Base-by-base conservation (phyloP, 495 filamentous ascomycete species). In the Hypoxylon subgilvum region DNA sequence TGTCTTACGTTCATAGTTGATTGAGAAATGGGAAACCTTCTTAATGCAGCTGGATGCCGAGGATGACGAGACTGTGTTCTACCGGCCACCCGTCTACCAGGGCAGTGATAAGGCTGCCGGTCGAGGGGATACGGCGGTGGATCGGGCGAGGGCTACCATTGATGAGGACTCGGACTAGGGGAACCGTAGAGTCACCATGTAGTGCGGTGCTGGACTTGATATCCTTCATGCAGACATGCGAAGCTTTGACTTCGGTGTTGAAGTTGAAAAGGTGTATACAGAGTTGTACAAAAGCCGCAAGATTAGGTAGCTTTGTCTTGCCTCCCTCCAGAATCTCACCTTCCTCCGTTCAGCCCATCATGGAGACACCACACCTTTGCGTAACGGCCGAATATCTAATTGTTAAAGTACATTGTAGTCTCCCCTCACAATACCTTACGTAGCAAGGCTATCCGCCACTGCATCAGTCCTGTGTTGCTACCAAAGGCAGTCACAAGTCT, bases 11-110 rank as follows among this genome's bases (percentile, higher is more conserved):
- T n/a, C 44, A 13, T 65, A 98, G 94, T 81, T 98, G 64, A 98
- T 98, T 63, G 94, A 98, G 71, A 83, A 97, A 25, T 98, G 94
- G 94, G 94, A 98, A 72, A 97, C 94, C 2, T 98, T 95, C 79
- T 79, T 98, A 6, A 83, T 97, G 80, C 93, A 96, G 68, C 79
- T 98, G 8, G 95, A 97, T 66, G 87, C 91, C 22, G 92, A 94
- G 61, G 92, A 97, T 56, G 91, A 97, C 52, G 90, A 88, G 27
- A 81, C 85, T 28, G 87, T 86, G 0, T 90, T 88, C 65, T 92
- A 89, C 65, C 84, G 83, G 16, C 85, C 88, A 6, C 79, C 82
- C 17, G 72, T 80, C 6, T 72, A 75, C 25, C 71, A 76, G 46
- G 47, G 45, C 16, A 54, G 56, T 19, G 74, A 76, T 52, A 79